Evolutionary conservation across 2,329 filamentous ascomycete genomes (phyloP).

Genomic region (Epicoccum sorghinum): DNA sequence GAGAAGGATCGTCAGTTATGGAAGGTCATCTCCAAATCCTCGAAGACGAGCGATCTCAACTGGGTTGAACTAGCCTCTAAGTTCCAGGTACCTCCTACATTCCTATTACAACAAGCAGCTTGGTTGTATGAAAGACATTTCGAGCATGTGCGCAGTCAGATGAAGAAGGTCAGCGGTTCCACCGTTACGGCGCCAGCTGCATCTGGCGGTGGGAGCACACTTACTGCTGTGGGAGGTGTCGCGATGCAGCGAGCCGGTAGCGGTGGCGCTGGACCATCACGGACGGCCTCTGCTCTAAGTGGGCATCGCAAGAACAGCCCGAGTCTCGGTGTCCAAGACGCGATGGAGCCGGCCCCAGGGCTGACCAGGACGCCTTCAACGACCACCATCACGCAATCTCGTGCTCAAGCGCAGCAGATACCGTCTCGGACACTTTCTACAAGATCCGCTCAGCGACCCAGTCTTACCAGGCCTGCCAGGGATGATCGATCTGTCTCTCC

Average conservation of each 20-base stretch:
- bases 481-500: slow-evolving; percentile 20
- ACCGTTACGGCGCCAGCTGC: slow-evolving; percentile 60
- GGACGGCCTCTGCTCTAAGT: slow-evolving; percentile 62
- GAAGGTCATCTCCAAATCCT: slow-evolving; percentile 83
- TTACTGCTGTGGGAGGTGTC: slow-evolving; percentile 46
- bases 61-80: slow-evolving; percentile 81
- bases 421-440: slow-evolving; percentile 34
- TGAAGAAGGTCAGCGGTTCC: slow-evolving; percentile 74
- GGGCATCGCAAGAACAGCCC: slow-evolving; percentile 64
- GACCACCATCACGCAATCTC: slow-evolving; percentile 54
- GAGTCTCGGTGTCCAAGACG: slow-evolving; percentile 56
- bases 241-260: slow-evolving; percentile 61
- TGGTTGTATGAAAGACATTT: slow-evolving; percentile 93
- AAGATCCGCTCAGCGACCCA: slow-evolving; percentile 35
- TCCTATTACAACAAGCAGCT: slow-evolving; percentile 89
- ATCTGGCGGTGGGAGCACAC: slow-evolving; percentile 50
- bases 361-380: slow-evolving; percentile 57
- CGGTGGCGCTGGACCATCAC: slow-evolving; percentile 49
- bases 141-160: slow-evolving; percentile 86
- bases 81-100: slow-evolving; percentile 85
- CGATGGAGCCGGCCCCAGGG: slow-evolving; percentile 43
- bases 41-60: slow-evolving; percentile 80
- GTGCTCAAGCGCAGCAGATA: slow-evolving; percentile 29
- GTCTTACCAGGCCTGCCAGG: slow-evolving; percentile 24
- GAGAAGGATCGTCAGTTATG: slow-evolving; percentile 87